A percentile compares a stretch with the other conserved stretches of the same genome.
phyloP scores from a whole-genome alignment of 208 protist genomes.

The Trypanosomatidae sp. region DNA sequence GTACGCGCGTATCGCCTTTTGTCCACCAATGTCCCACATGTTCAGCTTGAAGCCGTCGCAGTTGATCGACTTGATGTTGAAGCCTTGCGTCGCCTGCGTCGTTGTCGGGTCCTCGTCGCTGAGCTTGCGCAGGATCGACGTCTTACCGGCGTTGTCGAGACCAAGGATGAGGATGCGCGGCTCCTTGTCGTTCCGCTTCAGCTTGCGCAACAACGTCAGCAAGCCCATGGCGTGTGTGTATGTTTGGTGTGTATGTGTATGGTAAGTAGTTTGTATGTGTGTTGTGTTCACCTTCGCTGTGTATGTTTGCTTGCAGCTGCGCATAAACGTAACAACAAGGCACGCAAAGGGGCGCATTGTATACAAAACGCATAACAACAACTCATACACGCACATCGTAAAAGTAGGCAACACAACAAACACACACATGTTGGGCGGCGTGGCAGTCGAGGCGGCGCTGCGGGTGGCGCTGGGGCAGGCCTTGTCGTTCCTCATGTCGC shows the following conservation, averaged over 20 bases:
- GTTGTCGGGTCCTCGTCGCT: constrained; percentile 92
- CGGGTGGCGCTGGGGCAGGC: constrained; percentile 67
- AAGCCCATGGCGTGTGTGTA: constrained; percentile 85
- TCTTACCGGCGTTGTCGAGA: constrained; percentile 98
- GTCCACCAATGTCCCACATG: constrained; percentile 98
- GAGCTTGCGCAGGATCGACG: constrained; percentile 94
- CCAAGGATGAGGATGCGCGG: constrained; percentile 94
- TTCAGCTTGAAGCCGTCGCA: constrained; percentile 96
- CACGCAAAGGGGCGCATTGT: not conserved
- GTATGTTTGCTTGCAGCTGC: not conserved
- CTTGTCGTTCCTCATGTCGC: constrained; percentile 69
- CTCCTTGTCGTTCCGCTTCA: constrained; percentile 91
- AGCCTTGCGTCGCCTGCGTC: constrained; percentile 96
- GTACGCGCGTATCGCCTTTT: constrained; percentile 95
- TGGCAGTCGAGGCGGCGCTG: constrained; percentile 1
- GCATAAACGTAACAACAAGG: not conserved
- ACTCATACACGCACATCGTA: no score
- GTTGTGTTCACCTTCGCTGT: not conserved
- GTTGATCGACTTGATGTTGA: constrained; percentile 97
- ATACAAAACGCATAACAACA: no score
- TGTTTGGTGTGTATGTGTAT: not conserved
- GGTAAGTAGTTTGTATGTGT: not conserved
- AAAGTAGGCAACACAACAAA: not conserved
- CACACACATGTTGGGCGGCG: not conserved
- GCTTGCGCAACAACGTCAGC: constrained; percentile 85